Conservation (phyloP, 2,329 filamentous ascomycete genomes). For the Harringtonia aguacate region DNA sequence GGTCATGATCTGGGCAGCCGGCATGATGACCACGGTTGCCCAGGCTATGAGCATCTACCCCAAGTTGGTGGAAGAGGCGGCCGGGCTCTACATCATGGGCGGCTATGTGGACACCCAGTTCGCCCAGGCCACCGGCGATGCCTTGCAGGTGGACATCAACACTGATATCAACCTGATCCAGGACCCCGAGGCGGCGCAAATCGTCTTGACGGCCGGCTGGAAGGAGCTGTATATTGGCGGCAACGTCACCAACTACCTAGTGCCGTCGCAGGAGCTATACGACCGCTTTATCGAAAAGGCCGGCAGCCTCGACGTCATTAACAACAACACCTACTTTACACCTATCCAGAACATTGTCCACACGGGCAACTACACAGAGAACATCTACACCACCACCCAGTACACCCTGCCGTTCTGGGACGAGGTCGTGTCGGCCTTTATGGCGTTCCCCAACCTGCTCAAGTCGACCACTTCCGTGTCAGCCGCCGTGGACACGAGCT, state of each 20-base stretch:
- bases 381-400: neutral
- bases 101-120: too few species aligned
- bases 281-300: slow-evolving; percentile 2
- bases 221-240: slow-evolving; percentile 7
- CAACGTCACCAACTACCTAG: slow-evolving; percentile 7
- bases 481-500: slow-evolving; percentile 5
- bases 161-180: slow-evolving; percentile 8
- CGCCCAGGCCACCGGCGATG: too few species aligned
- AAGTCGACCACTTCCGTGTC: neutral
- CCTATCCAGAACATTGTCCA: slow-evolving; percentile 1
- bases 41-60: too few species aligned
- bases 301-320: slow-evolving; percentile 3
- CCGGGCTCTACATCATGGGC: too few species aligned
- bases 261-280: slow-evolving; percentile 5
- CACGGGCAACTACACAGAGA: slow-evolving; percentile 6
- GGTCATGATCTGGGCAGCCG: slow-evolving; percentile 7
- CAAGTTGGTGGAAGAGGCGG: too few species aligned
- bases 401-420: slow-evolving; percentile 6
- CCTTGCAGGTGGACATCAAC: slow-evolving; percentile 6
- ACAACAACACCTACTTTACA: slow-evolving; percentile 7
- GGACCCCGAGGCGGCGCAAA: slow-evolving; percentile 5
- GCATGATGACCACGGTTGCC: slow-evolving; percentile 7
- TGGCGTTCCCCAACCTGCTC: slow-evolving; percentile 5
- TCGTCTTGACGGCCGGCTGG: slow-evolving; percentile 6
- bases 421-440: slow-evolving; percentile 5